Evolutionary conservation across 768 basidiomycete species (phyloP).

Genomic region (Pleurotus djamor): DNA sequence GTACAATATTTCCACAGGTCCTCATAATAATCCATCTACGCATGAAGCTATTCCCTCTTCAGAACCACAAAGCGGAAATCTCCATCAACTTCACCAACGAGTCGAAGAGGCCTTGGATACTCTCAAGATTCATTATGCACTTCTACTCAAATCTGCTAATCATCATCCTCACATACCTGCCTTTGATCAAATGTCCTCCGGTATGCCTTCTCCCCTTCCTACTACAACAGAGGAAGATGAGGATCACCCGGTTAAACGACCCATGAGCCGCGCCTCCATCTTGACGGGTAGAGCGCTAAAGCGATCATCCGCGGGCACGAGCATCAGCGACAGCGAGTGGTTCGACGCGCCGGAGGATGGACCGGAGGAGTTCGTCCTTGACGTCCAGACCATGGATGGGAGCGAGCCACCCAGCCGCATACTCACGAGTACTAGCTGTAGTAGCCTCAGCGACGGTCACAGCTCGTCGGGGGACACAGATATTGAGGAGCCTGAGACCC

Average conservation of each 20-base stretch:
- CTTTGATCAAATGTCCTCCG: conserved; percentile 9
- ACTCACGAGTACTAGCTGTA: conserved; percentile 34
- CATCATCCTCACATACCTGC: conserved; percentile 28
- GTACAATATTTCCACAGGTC: conserved; percentile 1
- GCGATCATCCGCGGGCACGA: conserved; percentile 47
- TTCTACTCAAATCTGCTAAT: conserved; percentile 41
- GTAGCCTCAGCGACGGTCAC: conserved; percentile 34
- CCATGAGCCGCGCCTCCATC: conserved; percentile 18
- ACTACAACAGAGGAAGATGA: conserved; percentile 48
- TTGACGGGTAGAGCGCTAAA: conserved; percentile 32
- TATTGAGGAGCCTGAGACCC: conserved; percentile 33
- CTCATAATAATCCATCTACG: background rate
- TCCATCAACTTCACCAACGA: conserved; percentile 31
- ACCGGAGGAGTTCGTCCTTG: conserved; percentile 69
- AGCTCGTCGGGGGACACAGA: conserved; percentile 56
- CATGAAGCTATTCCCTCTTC: background rate
- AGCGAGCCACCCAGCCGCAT: conserved; percentile 36
- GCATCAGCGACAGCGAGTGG: conserved; percentile 64
- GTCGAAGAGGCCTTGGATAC: conserved; percentile 45
- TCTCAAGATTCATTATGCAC: conserved; percentile 59
- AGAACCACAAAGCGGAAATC: background rate
- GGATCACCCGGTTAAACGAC: conserved; percentile 12
- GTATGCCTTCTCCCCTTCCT: conserved; percentile 33
- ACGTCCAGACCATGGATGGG: conserved; percentile 38
- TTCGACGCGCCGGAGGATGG: conserved; percentile 75